Evolutionary conservation across 495 filamentous ascomycete species (phyloP), one percentile per base, ranked within the genome.

Genomic region (Aspergillus nanangensis): DNA sequence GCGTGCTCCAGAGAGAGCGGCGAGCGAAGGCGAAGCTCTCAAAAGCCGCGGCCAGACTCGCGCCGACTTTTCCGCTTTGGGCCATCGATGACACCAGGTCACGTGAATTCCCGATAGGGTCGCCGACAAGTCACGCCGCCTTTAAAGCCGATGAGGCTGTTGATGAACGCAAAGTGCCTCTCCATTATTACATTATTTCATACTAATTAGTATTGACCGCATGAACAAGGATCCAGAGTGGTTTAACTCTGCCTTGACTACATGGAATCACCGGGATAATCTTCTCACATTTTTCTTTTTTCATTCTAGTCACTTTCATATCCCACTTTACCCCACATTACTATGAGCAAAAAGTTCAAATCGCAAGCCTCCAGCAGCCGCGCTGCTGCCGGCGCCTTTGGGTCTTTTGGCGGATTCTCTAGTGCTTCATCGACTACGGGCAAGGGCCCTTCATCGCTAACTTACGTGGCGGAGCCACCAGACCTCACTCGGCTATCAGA

Each of bases 391-490:
- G 60, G 63, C 25, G 64, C 66, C 17, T 76, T 76, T 59, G 69
- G 68, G 9, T 60, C 57, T 2, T 78, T 78, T 60, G 69, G 72
- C 18, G 56, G 65, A 5, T 66, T 69, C 40, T 70, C 73, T 13
- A 52, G 57, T 22, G 55, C 50, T 75, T 86, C 62, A 65, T 70
- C 51, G 57, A 60, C 17, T 55, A 67, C 47, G 60, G 78, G 60
- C 35, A 62, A 55, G 46, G 65, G 70, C 47, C 70, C 63, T 46
- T 97, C 74, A 17, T 65, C 68, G 13, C 67, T 86, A n/a, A 95
- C 92, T 29, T 96, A 94, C 65, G 78, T 96, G 37, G 70, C 82
- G 36, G 90, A 92, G 56, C 87, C 88, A 1, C 92, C 87, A 43
- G 83, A 96, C 63, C 77, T 96, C 38, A 84, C 82, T 23, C 66